Conservation (phyloP, 768 basidiomycete species). For the Russula ochroleuca region DNA sequence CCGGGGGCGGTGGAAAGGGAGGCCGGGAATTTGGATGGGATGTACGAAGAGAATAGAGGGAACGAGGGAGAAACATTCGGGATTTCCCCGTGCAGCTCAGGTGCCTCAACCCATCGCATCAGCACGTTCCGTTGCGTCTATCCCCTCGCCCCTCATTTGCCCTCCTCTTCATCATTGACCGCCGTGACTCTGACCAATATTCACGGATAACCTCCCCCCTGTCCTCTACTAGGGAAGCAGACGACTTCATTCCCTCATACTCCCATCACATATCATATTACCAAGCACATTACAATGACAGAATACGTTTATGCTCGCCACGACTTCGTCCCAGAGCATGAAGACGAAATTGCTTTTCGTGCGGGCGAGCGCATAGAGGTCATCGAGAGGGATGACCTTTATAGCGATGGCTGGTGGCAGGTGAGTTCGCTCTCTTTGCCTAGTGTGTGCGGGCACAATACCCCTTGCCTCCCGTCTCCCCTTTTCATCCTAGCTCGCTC, state of each 20-base stretch:
- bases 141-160: not conserved
- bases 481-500: not conserved
- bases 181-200: not conserved
- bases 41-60: not conserved
- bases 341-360: conserved; percentile 84
- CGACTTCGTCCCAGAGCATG: conserved; percentile 86
- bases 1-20: not conserved
- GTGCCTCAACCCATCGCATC: not conserved
- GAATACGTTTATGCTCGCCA: conserved; percentile 87
- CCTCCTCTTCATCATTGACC: not conserved
- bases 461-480: not conserved
- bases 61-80: conserved; percentile 1
- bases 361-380: conserved; percentile 87
- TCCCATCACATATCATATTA: not conserved
- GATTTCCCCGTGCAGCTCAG: not conserved
- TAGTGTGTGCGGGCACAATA: not conserved
- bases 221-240: not conserved
- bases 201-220: not conserved
- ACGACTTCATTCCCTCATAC: not conserved
- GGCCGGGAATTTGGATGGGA: not conserved
- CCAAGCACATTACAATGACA: conserved; percentile 43
- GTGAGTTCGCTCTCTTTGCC: conserved; percentile 37
- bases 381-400: conserved; percentile 88
- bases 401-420: conserved; percentile 96
- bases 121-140: not conserved